These are phyloP conservation scores for Linum trigynum DNA, from an alignment of 345 rosid genomes.

Conservation along the genomic window DNA sequence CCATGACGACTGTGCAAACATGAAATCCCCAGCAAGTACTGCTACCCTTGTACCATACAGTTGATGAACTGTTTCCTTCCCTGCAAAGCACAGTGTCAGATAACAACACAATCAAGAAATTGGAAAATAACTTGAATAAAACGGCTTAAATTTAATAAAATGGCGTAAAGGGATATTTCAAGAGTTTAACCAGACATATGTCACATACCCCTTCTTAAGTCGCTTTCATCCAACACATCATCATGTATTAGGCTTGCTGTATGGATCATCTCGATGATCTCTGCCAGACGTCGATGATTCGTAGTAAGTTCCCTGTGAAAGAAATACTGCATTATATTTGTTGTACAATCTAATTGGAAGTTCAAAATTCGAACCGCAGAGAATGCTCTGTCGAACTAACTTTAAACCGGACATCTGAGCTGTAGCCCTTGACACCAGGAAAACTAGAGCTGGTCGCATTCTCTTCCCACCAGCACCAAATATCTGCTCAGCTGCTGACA, in stretches of 20 bases:
- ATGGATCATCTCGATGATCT: constrained; percentile 97
- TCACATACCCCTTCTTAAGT: constrained; percentile 75
- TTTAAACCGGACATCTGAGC: constrained; percentile 65
- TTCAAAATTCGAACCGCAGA: constrained; percentile 1
- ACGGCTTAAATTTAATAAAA: neutral
- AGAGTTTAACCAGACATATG: neutral
- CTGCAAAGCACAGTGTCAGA: constrained; percentile 20
- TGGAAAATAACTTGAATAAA: no score
- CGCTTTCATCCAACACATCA: constrained; percentile 89
- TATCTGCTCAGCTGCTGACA: constrained; percentile 95
- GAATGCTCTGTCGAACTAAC: constrained; percentile 29
- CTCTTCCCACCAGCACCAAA: constrained; percentile 98
- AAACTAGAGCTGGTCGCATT: constrained; percentile 92
- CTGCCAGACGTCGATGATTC: constrained; percentile 83
- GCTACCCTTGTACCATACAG: constrained; percentile 83
- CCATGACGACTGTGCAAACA: constrained; percentile 99
- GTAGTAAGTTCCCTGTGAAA: constrained; percentile 60
- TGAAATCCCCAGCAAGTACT: constrained; percentile 83
- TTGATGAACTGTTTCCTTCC: constrained; percentile 82
- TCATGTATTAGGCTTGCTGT: constrained; percentile 98
- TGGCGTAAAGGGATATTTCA: neutral
- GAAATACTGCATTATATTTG: constrained; percentile 10
- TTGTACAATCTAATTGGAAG: constrained; percentile 2
- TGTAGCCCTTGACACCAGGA: constrained; percentile 89
- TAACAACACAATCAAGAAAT: no score